Base-by-base conservation (phyloP, 2,329 filamentous ascomycete species). In the Pyrenophora tritici-repentis region DNA sequence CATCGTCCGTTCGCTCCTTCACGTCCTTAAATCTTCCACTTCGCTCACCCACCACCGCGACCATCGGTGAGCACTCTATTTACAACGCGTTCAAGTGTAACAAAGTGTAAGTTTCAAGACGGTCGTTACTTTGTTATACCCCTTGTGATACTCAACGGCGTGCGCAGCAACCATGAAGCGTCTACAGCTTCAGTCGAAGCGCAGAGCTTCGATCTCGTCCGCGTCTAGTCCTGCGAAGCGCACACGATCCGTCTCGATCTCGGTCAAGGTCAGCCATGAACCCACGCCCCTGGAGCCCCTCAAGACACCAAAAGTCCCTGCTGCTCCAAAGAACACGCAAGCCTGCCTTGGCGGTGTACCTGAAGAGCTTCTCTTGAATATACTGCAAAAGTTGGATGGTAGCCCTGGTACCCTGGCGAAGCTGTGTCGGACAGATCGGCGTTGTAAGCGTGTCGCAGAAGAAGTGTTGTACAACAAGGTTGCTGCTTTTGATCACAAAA, bases 351-450 rank as follows among this genome's bases (percentile, higher is more conserved):
- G 22, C 13, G 20, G 39, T 0, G 17, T 56, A 9, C 50, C 54
- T 6, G 54, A 56, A 20, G 54, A 56, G 8, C 37, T 56, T 7
- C 29, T 56, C 1, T n/a, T 50, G 8, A 18, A 43, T 13, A 42
- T 50, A 10, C 4, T 45, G 14, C 9, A 26, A 8, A 12, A 37
- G 17, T 17, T 55, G 1, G 4, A 32, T 3, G 8, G 20, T 2
- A 6, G 20, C 9, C n/a, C 10, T 1, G 20, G 8, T 12, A 26
- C 32, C 24, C 37, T 56, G 4, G 47, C 47, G 3, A 37, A 16
- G 13, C 33, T 59, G 6, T 42, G 50, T 17, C 42, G 18, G 2
- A 47, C 42, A 6, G 39, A 47, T 33, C 24, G 17, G 9, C 53
- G 47, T 14, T 57, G 29, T 26, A 53, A 41, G 6, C 46, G 50